Percentiles rank a stretch among this genome's conserved stretches.
Evolutionary conservation across 805 yeast genomes (phyloP).

Genomic region (Saturnispora ahearnii): DNA sequence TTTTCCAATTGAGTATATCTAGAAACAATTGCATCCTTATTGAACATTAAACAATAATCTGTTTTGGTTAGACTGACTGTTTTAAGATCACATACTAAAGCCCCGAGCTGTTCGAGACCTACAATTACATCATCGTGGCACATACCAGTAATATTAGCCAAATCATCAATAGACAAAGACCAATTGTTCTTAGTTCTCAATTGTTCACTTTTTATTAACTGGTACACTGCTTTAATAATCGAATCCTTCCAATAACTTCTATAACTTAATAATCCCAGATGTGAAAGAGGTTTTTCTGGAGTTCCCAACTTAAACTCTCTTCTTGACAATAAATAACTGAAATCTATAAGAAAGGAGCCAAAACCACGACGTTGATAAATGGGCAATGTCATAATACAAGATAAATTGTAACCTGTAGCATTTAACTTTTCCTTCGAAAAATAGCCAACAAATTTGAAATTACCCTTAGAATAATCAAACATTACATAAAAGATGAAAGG

Average conservation of each 20-base stretch:
- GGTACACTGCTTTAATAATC: constrained; percentile 41
- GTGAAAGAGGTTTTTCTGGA: constrained; percentile 91
- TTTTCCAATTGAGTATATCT: constrained; percentile 42
- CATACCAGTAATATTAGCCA: constrained; percentile 76
- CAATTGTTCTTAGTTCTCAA: background rate
- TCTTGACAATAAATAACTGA: constrained; percentile 72
- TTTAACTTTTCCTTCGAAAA: constrained; percentile 82
- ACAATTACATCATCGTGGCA: constrained; percentile 76
- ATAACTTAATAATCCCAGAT: constrained; percentile 77
- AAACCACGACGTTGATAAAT: constrained; percentile 80
- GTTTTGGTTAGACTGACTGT: constrained; percentile 33
- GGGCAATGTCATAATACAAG: constrained; percentile 88
- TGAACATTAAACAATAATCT: constrained; percentile 45
- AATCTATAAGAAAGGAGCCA: constrained; percentile 81
- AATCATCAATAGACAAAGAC: constrained; percentile 44
- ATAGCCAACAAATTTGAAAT: constrained; percentile 83
- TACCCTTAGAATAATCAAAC: constrained; percentile 49
- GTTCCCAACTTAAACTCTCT: constrained; percentile 77
- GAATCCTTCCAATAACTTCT: constrained; percentile 77
- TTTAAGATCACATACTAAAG: constrained; percentile 31
- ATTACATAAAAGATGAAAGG: constrained; percentile 86
- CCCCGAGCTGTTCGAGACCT: constrained; percentile 70
- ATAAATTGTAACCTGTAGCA: constrained; percentile 69
- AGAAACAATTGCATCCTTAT: constrained; percentile 34
- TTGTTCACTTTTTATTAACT: constrained; percentile 2